phyloP scores from a whole-genome alignment of 1,284 basidiomycete species.

The Cerioporus squamosus region DNA sequence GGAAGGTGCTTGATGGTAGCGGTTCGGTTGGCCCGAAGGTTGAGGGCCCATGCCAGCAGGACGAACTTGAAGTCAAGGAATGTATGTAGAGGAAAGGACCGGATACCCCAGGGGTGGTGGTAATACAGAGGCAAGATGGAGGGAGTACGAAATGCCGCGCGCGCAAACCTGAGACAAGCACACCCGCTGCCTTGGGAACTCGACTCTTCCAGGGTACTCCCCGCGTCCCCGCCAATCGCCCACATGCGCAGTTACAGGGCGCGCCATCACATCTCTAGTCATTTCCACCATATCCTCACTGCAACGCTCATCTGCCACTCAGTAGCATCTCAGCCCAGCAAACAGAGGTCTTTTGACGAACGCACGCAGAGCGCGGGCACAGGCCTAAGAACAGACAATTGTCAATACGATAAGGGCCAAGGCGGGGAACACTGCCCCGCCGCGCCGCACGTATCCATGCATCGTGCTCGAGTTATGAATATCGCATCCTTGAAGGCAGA shows the following conservation, averaged over 20 bases:
- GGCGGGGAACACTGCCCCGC: no score
- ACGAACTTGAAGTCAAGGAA: neutral
- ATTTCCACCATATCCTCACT: neutral
- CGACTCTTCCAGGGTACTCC: neutral
- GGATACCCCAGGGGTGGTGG: neutral
- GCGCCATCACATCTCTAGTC: neutral
- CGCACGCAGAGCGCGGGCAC: no score
- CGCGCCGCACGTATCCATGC: no score
- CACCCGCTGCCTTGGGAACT: slow-evolving; percentile 4
- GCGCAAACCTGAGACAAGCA: neutral
- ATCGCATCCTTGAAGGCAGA: no score
- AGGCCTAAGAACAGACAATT: no score
- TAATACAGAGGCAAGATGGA: slow-evolving; percentile 3
- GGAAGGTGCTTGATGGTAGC: neutral
- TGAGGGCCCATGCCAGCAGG: slow-evolving; percentile 9
- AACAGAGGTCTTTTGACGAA: no score
- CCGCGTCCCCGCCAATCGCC: neutral
- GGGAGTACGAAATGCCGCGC: neutral
- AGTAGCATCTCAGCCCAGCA: neutral
- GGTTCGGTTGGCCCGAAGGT: neutral
- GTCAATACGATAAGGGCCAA: no score
- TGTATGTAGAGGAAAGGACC: slow-evolving; percentile 2
- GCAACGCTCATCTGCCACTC: neutral
- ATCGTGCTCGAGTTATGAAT: no score
- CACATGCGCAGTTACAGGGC: neutral